These are phyloP conservation scores for Apiosordaria backusii DNA, from an alignment of 495 filamentous ascomycete genomes.

Conservation along the genomic window DNA sequence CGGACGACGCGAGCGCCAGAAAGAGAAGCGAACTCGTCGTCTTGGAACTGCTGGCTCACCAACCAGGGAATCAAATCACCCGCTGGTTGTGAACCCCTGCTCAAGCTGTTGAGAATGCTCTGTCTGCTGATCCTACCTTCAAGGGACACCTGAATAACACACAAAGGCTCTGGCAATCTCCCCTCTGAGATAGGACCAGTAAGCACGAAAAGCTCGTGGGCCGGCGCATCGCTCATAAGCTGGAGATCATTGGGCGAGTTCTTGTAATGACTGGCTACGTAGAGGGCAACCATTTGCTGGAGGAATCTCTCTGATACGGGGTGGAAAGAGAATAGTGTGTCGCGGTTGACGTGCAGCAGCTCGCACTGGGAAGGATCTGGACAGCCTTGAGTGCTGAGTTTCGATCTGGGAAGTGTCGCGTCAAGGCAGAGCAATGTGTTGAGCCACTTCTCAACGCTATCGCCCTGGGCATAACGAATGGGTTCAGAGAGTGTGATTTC, in stretches of 20 bases:
- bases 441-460: conserved; percentile 92
- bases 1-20: conserved; percentile 91
- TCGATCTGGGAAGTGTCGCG: conserved; percentile 77
- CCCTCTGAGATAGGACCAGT: conserved; percentile 81
- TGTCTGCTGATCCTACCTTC: conserved; percentile 93
- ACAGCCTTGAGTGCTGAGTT: conserved; percentile 69
- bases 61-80: conserved; percentile 98
- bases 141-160: conserved; percentile 89
- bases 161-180: conserved; percentile 86
- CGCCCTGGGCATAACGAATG: conserved; percentile 89
- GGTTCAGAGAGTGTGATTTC: conserved; percentile 92
- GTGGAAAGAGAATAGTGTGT: conserved; percentile 97
- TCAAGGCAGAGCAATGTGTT: conserved; percentile 93
- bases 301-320: conserved; percentile 95
- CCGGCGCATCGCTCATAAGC: conserved; percentile 95
- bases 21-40: conserved; percentile 90
- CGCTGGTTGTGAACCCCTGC: conserved; percentile 82
- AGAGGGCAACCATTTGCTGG: conserved; percentile 96
- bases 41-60: conserved; percentile 97
- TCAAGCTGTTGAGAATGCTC: conserved; percentile 84
- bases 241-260: conserved; percentile 98
- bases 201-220: conserved; percentile 94
- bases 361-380: conserved; percentile 89
- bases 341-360: conserved; percentile 88
- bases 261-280: conserved; percentile 98